Evolutionary conservation across 2,329 filamentous ascomycete genomes (phyloP).

Genomic region (Aspergillus japonicus): DNA sequence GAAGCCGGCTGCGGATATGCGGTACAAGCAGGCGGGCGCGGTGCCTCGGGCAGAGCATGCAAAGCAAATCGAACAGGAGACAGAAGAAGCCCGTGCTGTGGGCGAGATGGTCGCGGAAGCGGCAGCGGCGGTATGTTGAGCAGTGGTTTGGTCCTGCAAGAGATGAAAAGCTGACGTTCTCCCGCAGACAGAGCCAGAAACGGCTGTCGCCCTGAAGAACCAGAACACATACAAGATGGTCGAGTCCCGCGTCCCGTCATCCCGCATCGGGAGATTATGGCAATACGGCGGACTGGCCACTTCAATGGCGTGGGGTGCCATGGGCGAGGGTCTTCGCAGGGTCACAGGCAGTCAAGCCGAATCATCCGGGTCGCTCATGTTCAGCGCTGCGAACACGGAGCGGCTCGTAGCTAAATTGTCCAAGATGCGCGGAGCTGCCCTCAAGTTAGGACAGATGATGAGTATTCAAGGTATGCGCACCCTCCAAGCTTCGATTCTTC

Average conservation of each 20-base stretch:
- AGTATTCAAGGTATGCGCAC: conserved; percentile 70
- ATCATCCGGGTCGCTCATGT: conserved; percentile 70
- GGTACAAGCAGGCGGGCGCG: not conserved
- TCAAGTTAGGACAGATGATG: conserved; percentile 97
- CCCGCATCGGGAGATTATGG: conserved; percentile 83
- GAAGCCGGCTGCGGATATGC: conserved; percentile 30
- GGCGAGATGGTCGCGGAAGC: conserved; percentile 14
- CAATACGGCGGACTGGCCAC: conserved; percentile 92
- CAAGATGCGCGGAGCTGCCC: conserved; percentile 92
- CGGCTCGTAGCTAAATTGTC: conserved; percentile 89
- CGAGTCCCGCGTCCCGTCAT: conserved; percentile 87
- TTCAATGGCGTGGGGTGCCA: conserved; percentile 90
- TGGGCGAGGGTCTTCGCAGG: conserved; percentile 79
- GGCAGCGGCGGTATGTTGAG: conserved; percentile 13
- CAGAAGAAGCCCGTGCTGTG: conserved; percentile 18
- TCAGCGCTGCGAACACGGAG: conserved; percentile 89
- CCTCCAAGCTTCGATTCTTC: not conserved
- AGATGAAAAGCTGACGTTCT: conserved; percentile 8
- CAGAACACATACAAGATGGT: conserved; percentile 65
- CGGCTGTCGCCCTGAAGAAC: conserved; percentile 23
- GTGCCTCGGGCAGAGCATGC: not conserved
- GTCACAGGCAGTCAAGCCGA: conserved; percentile 65
- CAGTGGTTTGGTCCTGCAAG: not conserved
- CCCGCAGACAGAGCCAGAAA: conserved; percentile 16
- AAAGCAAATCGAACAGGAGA: conserved; percentile 27